Base-by-base conservation (phyloP, 1,284 basidiomycete genomes). In the Wolfiporia cocos region DNA sequence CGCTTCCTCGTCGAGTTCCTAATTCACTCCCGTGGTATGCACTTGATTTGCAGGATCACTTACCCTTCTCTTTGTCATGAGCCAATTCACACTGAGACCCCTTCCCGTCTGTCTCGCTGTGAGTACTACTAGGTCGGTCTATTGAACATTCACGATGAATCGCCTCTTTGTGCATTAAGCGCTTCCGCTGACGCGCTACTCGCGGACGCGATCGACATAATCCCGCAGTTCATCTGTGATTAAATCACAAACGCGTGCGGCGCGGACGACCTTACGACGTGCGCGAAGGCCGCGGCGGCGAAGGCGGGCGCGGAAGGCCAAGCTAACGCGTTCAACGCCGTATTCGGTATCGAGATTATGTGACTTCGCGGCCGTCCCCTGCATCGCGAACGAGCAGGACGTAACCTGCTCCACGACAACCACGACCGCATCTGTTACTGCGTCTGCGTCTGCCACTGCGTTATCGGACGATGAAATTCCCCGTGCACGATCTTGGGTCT, bases 321-420 rank as follows among this genome's bases (percentile, higher is more conserved):
- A 51, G 77, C 76, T 21, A 76, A 80, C 55, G 68, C 67, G 2
- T 80, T 78, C 68, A 80, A 80, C 58, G 68, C 66, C 18, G 71
- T 60, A 21, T 78, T 78, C 49, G 73, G 72, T 17, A 70, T 75
- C 48, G 57, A 39, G 66, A 60, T 58, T 32, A 22, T n/a, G n/a
- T n/a, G n/a, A 57, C 39, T 62, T 62, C 49, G 52, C 52, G 5
- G 49, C 46, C 17, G 56, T 60, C 26, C 43, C 50, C 23, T n/a
- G n/a, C n/a, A 48, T 48, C 11, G 46, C 61, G 34, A 56, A 56
- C 44, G 52, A 63, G 46, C 49, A 58, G 46, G 61, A 53, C 20
- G 39, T 41, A 21, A 41, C 39, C 19, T 23, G 28, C 22, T 12
- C 32, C 15, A 17, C 17, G 7, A 7, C 32, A 6, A 15, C 17